These are phyloP conservation scores for Phialemonium atrogriseum DNA, from an alignment of 2,329 filamentous ascomycete species.

Conservation along the genomic window DNA sequence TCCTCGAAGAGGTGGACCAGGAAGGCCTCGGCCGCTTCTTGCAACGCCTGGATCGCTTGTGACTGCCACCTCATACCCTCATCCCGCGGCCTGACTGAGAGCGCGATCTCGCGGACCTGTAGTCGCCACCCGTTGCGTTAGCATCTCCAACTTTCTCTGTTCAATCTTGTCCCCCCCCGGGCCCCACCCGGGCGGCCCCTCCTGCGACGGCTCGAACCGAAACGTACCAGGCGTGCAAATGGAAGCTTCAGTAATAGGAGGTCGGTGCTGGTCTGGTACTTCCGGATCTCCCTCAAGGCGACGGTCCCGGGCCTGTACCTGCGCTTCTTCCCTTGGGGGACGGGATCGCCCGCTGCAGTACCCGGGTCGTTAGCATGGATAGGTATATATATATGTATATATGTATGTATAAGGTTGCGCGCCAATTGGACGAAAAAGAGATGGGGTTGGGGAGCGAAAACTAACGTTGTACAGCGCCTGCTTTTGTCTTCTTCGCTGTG, in stretches of 20 bases:
- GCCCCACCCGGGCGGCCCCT: too few species aligned
- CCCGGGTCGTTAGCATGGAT: slow-evolving; percentile 13
- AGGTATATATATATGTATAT: background rate
- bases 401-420: background rate
- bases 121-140: background rate
- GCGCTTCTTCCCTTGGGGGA: slow-evolving; percentile 52
- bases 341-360: slow-evolving; percentile 59
- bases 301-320: slow-evolving; percentile 74
- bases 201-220: background rate
- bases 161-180: too few species aligned
- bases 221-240: slow-evolving; percentile 63
- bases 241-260: slow-evolving; percentile 74
- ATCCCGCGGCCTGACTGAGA: slow-evolving; percentile 52
- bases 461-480: slow-evolving; percentile 34
- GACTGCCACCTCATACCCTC: slow-evolving; percentile 88
- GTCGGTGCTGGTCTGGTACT: slow-evolving; percentile 84
- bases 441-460: background rate
- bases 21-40: slow-evolving; percentile 95
- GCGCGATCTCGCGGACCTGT: slow-evolving; percentile 64
- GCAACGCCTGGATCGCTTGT: slow-evolving; percentile 84
- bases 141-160: too few species aligned
- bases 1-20: slow-evolving; percentile 95
- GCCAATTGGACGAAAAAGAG: background rate
- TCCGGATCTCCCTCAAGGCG: slow-evolving; percentile 84
- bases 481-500: slow-evolving; percentile 19